A percentile compares a stretch with the other conserved stretches of the same genome.
These are phyloP conservation scores for Besnoitia besnoiti DNA, from an alignment of 169 alveolate genomes.

Conservation along the genomic window DNA sequence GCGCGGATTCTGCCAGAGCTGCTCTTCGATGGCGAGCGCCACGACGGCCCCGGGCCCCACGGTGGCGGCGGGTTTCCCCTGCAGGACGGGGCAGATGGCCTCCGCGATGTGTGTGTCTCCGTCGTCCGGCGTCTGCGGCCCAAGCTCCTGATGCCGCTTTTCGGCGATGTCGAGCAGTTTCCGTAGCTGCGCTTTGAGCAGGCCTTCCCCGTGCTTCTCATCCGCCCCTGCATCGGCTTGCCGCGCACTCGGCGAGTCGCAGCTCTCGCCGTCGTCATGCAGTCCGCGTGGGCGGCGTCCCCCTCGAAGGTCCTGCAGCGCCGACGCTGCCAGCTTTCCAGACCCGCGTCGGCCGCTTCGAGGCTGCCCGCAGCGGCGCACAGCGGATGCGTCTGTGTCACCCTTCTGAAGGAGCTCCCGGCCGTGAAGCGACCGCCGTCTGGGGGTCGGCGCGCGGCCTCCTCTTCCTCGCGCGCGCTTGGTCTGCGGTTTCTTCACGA, in stretches of 20 bases:
- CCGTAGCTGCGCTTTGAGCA: neutral
- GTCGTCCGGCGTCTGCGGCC: neutral
- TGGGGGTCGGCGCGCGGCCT: too few relatives aligned
- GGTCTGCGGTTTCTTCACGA: neutral
- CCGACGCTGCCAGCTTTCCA: too few relatives aligned
- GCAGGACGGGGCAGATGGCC: neutral
- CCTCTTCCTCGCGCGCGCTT: neutral
- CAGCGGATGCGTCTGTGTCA: too few relatives aligned
- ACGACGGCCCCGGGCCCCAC: slow-evolving; percentile 20
- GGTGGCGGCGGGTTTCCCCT: slow-evolving; percentile 21
- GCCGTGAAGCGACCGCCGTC: too few relatives aligned
- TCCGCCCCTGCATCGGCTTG: neutral
- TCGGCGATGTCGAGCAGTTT: neutral
- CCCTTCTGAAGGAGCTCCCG: too few relatives aligned
- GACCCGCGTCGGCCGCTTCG: neutral
- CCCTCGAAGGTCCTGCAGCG: too few relatives aligned
- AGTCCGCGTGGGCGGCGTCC: too few relatives aligned
- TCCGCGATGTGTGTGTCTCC: neutral
- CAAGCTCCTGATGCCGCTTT: neutral
- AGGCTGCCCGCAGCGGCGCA: too few relatives aligned
- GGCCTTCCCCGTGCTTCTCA: neutral
- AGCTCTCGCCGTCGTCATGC: neutral
- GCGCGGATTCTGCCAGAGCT: slow-evolving; percentile 9
- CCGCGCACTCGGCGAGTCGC: neutral
- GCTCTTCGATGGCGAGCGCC: slow-evolving; percentile 10